phyloP scores from a whole-genome alignment of 257 asterid genomes.

The Capsicum rhomboideum region DNA sequence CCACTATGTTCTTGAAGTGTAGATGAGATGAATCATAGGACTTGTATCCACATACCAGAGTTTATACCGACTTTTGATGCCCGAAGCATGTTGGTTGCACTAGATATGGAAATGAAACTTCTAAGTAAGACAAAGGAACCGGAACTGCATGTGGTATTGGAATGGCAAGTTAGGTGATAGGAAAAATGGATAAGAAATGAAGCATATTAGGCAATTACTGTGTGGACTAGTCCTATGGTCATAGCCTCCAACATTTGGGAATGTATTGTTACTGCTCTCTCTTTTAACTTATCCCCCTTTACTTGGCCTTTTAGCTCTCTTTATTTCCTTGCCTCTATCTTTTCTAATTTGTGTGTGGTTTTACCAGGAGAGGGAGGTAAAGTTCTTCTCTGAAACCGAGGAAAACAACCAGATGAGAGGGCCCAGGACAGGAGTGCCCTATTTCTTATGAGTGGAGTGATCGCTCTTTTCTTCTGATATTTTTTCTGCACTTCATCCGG shows the following conservation, averaged over 20 bases:
- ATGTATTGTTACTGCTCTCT: not conserved
- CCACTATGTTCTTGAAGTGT: not conserved
- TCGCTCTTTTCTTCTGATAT: not conserved
- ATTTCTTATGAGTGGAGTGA: conserved; percentile 50
- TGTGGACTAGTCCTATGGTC: not conserved
- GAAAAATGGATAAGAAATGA: not conserved
- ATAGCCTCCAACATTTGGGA: not conserved
- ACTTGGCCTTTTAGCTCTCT: not conserved
- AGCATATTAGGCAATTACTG: not conserved
- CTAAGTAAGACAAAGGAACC: not conserved
- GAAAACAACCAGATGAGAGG: conserved; percentile 99
- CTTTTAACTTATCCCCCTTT: not conserved
- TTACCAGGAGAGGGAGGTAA: conserved; percentile 85
- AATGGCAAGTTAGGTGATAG: not conserved
- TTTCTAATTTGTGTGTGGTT: not conserved
- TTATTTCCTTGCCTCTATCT: not conserved
- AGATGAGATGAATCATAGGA: not conserved
- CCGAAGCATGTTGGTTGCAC: not conserved
- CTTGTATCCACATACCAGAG: not conserved
- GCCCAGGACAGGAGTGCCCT: conserved; percentile 97
- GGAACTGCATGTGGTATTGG: not conserved
- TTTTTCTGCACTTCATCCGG: conserved; percentile 1
- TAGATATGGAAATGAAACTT: not conserved
- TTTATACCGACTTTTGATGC: not conserved
- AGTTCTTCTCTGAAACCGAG: conserved; percentile 96